Percentiles rank a stretch among this genome's conserved stretches.
Conservation (phyloP, 163 green algal species). For the Prototheca cutis region DNA sequence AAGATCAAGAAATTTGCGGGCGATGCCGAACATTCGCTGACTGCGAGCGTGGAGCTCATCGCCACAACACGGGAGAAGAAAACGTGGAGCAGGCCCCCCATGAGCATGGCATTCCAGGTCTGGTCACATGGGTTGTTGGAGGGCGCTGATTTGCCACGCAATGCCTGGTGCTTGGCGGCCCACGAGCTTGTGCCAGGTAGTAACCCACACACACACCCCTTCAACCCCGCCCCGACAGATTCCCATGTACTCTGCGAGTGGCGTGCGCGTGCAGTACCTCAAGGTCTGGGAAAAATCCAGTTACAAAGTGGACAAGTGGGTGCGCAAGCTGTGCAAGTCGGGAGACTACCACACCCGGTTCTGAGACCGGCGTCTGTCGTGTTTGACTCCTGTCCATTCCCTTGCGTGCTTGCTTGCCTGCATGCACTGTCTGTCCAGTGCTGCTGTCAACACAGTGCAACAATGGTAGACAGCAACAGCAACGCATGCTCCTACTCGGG, state of each 20-base stretch:
- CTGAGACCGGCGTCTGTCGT: slow-evolving; percentile 9
- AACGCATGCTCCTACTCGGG: no score
- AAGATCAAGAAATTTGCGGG: slow-evolving; percentile 86
- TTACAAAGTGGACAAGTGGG: slow-evolving; percentile 83
- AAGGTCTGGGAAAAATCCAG: slow-evolving; percentile 85
- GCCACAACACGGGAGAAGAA: slow-evolving; percentile 74
- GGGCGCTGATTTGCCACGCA: no score
- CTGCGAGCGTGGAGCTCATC: slow-evolving; percentile 79
- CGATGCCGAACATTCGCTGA: slow-evolving; percentile 64
- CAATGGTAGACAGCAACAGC: no score
- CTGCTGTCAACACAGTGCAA: no score
- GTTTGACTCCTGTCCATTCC: no score
- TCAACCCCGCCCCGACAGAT: slow-evolving; percentile 47
- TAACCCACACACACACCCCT: background rate
- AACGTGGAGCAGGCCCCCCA: slow-evolving; percentile 60
- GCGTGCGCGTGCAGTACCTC: slow-evolving; percentile 83
- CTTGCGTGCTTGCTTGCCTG: background rate
- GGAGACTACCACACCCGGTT: slow-evolving; percentile 65
- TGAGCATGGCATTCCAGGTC: slow-evolving; percentile 65
- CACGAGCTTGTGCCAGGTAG: background rate
- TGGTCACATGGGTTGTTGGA: no score
- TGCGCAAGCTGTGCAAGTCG: slow-evolving; percentile 69
- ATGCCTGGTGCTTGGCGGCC: no score
- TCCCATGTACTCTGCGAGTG: slow-evolving; percentile 84
- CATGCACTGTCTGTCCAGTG: background rate